These are phyloP conservation scores for Colletotrichum cordylinicola DNA, from an alignment of 2,329 filamentous ascomycete species.

Conservation along the genomic window DNA sequence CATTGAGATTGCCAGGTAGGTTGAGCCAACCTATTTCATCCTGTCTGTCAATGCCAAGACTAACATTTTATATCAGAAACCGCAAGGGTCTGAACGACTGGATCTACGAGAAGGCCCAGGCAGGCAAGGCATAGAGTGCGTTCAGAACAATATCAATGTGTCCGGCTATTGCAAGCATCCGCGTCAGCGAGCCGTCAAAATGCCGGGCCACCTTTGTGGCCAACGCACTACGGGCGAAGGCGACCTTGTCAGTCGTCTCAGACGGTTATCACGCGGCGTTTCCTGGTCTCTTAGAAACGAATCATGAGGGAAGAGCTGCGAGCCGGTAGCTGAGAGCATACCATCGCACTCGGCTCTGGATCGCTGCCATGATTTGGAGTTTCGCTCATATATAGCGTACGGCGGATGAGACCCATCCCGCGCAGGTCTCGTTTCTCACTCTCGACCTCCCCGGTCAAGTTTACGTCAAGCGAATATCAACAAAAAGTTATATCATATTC, in stretches of 20 bases:
- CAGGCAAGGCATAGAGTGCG: slow-evolving; percentile 50
- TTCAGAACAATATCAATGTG: background rate
- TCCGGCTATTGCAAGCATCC: background rate
- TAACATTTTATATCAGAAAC: slow-evolving; percentile 70
- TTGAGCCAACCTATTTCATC: slow-evolving; percentile 1
- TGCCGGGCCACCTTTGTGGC: background rate
- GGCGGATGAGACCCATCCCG: background rate
- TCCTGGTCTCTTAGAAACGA: background rate
- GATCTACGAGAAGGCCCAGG: slow-evolving; percentile 86
- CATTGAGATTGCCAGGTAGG: slow-evolving; percentile 51
- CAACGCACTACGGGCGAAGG: background rate
- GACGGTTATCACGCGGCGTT: background rate
- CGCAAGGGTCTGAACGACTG: slow-evolving; percentile 91
- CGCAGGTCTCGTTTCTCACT: background rate
- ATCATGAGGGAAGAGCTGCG: background rate
- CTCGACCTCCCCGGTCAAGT: background rate
- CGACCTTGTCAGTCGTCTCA: background rate
- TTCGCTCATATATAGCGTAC: background rate
- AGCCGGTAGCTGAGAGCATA: background rate
- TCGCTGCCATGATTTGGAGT: background rate
- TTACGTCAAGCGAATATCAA: background rate
- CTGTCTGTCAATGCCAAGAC: background rate
- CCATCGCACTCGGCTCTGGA: background rate
- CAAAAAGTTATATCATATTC: background rate
- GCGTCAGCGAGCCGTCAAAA: background rate